A percentile compares a stretch with the other conserved stretches of the same genome.
These are phyloP conservation scores for Penicillium samsonianum DNA, from an alignment of 495 filamentous ascomycete genomes.

Conservation along the genomic window DNA sequence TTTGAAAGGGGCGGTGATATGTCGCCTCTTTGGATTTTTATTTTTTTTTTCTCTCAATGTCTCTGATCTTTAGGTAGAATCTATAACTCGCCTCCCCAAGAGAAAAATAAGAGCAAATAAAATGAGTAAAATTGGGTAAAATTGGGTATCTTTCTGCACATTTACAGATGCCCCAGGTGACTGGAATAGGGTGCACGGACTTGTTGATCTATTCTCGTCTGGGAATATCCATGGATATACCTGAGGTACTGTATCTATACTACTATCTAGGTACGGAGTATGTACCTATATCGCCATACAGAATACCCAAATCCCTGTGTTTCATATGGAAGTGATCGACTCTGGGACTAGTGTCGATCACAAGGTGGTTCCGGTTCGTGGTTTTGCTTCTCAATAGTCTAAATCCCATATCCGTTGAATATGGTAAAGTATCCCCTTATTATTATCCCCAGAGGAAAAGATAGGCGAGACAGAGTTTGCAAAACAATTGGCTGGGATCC, in stretches of 20 bases:
- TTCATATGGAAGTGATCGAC: conserved; percentile 37
- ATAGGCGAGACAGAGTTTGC: conserved; percentile 6
- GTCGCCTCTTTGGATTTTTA: conserved; percentile 6
- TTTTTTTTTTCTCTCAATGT: not conserved
- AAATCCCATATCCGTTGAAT: not conserved
- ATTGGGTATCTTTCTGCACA: not conserved
- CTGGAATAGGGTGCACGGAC: conserved; percentile 6
- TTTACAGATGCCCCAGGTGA: not conserved
- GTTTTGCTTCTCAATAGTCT: conserved; percentile 17
- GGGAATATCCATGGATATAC: not conserved
- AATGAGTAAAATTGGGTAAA: not conserved
- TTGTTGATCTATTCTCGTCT: conserved; percentile 5
- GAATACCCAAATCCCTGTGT: conserved; percentile 9
- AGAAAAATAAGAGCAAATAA: not conserved
- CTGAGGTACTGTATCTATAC: no score
- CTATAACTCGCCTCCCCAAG: not conserved
- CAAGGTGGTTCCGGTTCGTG: conserved; percentile 16
- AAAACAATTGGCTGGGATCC: conserved; percentile 1
- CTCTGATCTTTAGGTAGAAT: not conserved
- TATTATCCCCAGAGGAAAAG: not conserved
- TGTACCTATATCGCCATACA: not conserved
- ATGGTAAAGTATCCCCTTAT: not conserved
- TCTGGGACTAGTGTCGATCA: conserved; percentile 34
- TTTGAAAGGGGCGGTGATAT: conserved; percentile 30
- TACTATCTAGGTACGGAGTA: no score